Percentiles rank a stretch among this genome's conserved stretches.
phyloP scores from a whole-genome alignment of 140 eudicot species.

The Anethum foeniculum region DNA sequence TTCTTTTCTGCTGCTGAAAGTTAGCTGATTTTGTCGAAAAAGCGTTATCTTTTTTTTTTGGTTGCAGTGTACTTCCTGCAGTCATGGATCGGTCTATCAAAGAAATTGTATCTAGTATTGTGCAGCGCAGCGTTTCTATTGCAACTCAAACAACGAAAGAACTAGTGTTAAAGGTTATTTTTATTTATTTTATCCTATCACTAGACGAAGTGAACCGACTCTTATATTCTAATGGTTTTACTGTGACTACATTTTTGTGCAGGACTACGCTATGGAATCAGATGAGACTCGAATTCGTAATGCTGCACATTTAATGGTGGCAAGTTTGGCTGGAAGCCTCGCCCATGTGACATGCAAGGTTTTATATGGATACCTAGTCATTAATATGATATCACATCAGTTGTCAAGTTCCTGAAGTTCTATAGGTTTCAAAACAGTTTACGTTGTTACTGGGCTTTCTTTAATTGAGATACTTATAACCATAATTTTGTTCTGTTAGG shows the following conservation, averaged over 20 bases:
- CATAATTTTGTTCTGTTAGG: constrained; percentile 25
- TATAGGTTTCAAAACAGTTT: neutral
- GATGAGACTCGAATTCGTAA: constrained; percentile 82
- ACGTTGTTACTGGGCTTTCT: neutral
- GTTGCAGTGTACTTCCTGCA: constrained; percentile 64
- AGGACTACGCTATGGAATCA: constrained; percentile 98
- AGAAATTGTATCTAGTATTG: constrained; percentile 74
- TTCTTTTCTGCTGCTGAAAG: neutral
- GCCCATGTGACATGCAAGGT: constrained; percentile 96
- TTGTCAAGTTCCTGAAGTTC: neutral
- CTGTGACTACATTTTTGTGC: neutral
- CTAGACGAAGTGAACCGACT: neutral
- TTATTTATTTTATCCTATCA: neutral
- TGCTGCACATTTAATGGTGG: constrained; percentile 99
- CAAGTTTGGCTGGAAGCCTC: constrained; percentile 92
- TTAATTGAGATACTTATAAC: neutral
- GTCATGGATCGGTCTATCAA: constrained; percentile 91
- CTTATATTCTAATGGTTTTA: neutral
- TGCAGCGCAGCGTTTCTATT: constrained; percentile 88
- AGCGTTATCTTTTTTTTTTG: constrained; percentile 12
- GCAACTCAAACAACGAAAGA: constrained; percentile 95
- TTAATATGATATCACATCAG: neutral
- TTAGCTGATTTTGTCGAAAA: constrained; percentile 1
- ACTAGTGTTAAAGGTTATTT: constrained; percentile 76
- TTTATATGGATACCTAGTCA: neutral